These are phyloP conservation scores for Colletotrichum simmondsii DNA, from an alignment of 2,329 filamentous ascomycete genomes.

Conservation along the genomic window DNA sequence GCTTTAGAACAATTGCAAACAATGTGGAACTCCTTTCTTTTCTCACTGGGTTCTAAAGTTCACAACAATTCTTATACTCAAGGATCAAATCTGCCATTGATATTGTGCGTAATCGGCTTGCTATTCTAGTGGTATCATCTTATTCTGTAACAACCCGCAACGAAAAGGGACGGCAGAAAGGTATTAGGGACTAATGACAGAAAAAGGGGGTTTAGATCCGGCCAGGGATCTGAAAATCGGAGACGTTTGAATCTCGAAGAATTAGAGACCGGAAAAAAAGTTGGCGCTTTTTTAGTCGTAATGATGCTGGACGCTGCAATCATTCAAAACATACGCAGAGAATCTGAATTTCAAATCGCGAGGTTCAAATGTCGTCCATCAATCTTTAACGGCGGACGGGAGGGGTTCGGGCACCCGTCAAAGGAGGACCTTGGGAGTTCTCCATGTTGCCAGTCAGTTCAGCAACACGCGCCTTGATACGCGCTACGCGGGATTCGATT, in stretches of 20 bases:
- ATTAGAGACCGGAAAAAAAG: slow-evolving; percentile 19
- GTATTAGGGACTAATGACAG: slow-evolving; percentile 26
- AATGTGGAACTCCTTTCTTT: neutral
- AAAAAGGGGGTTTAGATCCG: slow-evolving; percentile 14
- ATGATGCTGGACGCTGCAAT: neutral
- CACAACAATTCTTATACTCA: slow-evolving; percentile 11
- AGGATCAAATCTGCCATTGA: slow-evolving; percentile 17
- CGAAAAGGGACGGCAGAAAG: slow-evolving; percentile 24
- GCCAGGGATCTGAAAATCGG: slow-evolving; percentile 2
- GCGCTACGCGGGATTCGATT: slow-evolving; percentile 94
- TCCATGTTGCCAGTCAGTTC: slow-evolving; percentile 92
- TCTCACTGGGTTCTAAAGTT: neutral
- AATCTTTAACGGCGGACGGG: slow-evolving; percentile 28
- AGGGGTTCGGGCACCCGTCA: slow-evolving; percentile 27
- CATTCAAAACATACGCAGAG: neutral
- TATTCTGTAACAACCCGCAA: slow-evolving; percentile 32
- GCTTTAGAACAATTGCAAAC: neutral
- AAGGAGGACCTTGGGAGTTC: slow-evolving; percentile 50
- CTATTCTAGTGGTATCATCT: slow-evolving; percentile 39
- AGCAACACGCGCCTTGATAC: slow-evolving; percentile 97
- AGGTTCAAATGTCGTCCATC: neutral
- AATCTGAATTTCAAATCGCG: neutral
- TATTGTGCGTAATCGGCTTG: slow-evolving; percentile 29
- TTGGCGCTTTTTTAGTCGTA: neutral
- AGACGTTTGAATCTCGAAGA: slow-evolving; percentile 10